Base-by-base conservation (phyloP, 2,329 filamentous ascomycete genomes). In the Trichoderma lentiforme region DNA sequence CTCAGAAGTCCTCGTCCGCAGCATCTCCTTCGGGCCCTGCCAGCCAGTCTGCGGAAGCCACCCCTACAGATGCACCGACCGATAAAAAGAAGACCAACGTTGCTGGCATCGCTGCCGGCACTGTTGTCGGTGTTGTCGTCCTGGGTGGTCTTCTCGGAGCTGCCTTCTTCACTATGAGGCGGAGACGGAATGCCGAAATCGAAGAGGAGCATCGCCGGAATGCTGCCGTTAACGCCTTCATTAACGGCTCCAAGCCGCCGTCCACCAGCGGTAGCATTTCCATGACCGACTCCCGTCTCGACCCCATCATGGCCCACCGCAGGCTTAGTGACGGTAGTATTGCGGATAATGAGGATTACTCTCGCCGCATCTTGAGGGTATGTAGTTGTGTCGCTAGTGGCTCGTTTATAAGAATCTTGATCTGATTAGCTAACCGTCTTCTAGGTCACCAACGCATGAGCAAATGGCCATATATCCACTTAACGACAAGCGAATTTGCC, bases 341-440 rank as follows among this genome's bases (percentile, higher is more conserved):
- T 81, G 95, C 95, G 67, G 95, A 98, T 81, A 97, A 98, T 83
- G 91, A 97, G 83, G 95, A 98, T 82, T 98, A 97, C 84, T 98
- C 95, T 74, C 90, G 95, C 84, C 92, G 93, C 84, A 98, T 98
- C 82, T 88, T 98, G 79, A 93, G 97, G 90, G 95, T 97, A 88
- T 76, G 89, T 84, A 71, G n/a, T 36, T 61, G 34, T 11, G 57
- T 63, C 21, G 21, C 26, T 57, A 57, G 24, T 21, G 53, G 24
- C 34, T 47, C 65, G n/a, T 60, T 60, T 63, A 32, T 68, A 34
- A 68, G 18, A 14, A 30, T 70, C 43, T n/a, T 12, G 15, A 15
- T 34, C 18, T 58, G 34, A 58, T 74, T 80, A 74, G 78, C 74
- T 51, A 4, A 21, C 26, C 14, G 39, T 11, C 6, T 5, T 51